Base-by-base conservation (phyloP, 192 early-diverging fungal species). In the Umbelopsis sp. region DNA sequence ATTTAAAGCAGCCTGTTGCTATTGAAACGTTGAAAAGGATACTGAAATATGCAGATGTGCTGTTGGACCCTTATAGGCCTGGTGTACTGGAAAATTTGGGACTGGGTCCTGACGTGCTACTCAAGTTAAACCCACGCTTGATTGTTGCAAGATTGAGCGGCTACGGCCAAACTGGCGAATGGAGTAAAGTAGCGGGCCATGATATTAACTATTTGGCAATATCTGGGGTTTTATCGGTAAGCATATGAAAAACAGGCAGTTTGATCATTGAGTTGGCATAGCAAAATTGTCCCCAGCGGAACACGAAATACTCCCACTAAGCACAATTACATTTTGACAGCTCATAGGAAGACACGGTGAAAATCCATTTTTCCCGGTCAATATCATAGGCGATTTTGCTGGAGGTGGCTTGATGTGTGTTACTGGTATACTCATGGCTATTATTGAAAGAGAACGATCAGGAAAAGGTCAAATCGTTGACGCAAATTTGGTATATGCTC, bases 151-250 rank as follows among this genome's bases (percentile, higher is more conserved):
- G 88, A 13, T 71, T 90, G 73, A 91, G 85, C n/a, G 90, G 90
- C 15, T 91, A 86, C 76, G 90, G 90, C 18, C 90, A 91, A 55
- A 65, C 45, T 20, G 87, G 86, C 21, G 76, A 81, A 41, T 77
- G 69, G 48, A 79, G 83, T 45, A 80, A 80, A 22, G 79, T 83
- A 61, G 88, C 86, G 3, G 86, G 87, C 18, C 86, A 88, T 64
- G 87, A 91, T 75, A 86, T 90, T 61, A 91, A 91, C 66, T 91
- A 91, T 68, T 65, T 90, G 3, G 82, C 89, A 18, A 82, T 90
- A 33, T 84, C 90, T 15, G 90, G 90, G 27, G 76, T 86, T 22
- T 65, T 90, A 49, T 87, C 75, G 30, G 84, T 85, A 80, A 68
- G 72, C 21, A 47, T 46, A 61, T 61, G 3, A 30, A 16, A 18